Evolutionary conservation across 768 basidiomycete species (phyloP), one percentile per base, ranked within the genome.

Genomic region (Lanmaoa rubissima): DNA sequence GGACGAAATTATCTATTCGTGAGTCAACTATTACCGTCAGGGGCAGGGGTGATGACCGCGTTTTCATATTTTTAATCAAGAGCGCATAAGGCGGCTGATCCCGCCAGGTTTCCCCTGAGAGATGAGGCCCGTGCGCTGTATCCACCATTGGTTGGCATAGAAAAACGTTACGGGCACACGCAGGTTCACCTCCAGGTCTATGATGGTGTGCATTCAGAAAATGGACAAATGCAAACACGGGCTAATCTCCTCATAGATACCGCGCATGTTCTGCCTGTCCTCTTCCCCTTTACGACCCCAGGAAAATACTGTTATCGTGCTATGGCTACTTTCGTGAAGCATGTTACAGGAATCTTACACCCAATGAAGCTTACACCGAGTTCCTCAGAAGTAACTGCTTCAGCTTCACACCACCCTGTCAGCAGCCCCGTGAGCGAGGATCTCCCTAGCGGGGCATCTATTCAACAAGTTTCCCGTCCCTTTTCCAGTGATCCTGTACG

Each of bases 141-240:
- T 62, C 85, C 88, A 19, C 61, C 75, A 7, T 67, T 89, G 24
- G 65, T 75, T 9, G 81, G 76, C 12, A 84, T 88, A 58, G 86
- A 85, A 65, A 63, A 71, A 16, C 76, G 77, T 12, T 73, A 74
- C 61, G 68, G 71, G n/a, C 77, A 89, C 2, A 94, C 94, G 1
- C 79, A 86, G 54, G 93, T 96, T 17, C 94, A 98, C 74, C 76
- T 98, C 12, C 94, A 98, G 70, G 85, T 97, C 1, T 97, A 94
- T 66, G 94, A 98, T 66, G 93, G 92, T 81, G 28, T 28, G 55
- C 39, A 43, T 43, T 63, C 54, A 46, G 57, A 67, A 12, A 69
- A 65, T 14, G 16, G 24, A 45, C 10, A 55, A 69, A 28, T 63
- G 65, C 39, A 63, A 63, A 55, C 56, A 53, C 39, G 5, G 17